Percentiles rank a stretch among this genome's conserved stretches.
Evolutionary conservation across 805 yeast genomes (phyloP).

Genomic region (Nakazawaea populi): DNA sequence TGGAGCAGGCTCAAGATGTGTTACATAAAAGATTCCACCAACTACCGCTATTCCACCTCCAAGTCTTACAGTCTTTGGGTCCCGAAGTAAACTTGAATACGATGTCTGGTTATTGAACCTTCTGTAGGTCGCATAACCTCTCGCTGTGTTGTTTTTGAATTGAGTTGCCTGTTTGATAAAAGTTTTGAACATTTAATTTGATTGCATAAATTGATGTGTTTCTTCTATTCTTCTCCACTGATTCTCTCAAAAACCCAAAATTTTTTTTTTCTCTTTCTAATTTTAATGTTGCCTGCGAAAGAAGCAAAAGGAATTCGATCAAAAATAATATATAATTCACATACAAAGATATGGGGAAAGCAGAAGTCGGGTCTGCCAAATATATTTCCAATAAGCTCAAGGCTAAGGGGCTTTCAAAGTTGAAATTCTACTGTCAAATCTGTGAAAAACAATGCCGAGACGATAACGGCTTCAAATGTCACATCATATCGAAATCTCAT

Average conservation of each 20-base stretch:
- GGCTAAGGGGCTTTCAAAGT: conserved; percentile 78
- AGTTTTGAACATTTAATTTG: no score
- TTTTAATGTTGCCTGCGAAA: no score
- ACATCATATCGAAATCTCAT: conserved; percentile 79
- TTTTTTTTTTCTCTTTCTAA: neutral
- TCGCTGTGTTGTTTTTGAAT: neutral
- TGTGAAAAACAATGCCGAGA: conserved; percentile 94
- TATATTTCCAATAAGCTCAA: conserved; percentile 71
- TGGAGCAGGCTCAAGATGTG: conserved; percentile 74
- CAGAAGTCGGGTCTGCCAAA: conserved; percentile 43
- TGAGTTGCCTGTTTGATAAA: neutral
- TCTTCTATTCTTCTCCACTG: no score
- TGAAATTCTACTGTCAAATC: conserved; percentile 84
- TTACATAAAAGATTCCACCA: conserved; percentile 32
- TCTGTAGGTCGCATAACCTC: conserved; percentile 31
- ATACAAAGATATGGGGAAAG: conserved; percentile 22
- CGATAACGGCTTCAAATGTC: conserved; percentile 92
- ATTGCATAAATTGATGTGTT: no score
- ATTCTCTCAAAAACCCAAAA: no score
- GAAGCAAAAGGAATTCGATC: neutral
- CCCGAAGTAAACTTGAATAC: neutral
- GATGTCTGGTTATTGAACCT: conserved; percentile 22
- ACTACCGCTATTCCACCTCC: conserved; percentile 28
- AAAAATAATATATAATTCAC: neutral
- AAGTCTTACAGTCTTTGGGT: conserved; percentile 13